Base-by-base conservation (phyloP, 495 filamentous ascomycete genomes). In the Chaetomium cochliodes region DNA sequence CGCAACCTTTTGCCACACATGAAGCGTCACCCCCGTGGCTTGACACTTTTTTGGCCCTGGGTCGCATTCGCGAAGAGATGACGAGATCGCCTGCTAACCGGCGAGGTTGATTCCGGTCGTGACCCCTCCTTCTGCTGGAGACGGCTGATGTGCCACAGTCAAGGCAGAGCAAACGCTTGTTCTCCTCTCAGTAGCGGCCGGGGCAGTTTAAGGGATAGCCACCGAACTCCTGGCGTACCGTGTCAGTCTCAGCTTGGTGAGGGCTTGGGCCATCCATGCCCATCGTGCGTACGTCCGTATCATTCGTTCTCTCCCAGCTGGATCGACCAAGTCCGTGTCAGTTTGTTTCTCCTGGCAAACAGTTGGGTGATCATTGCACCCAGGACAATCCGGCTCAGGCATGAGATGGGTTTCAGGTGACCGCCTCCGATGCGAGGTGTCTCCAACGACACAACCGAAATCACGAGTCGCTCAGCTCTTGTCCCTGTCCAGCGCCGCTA, bases 331-430 rank as follows among this genome's bases (percentile, higher is more conserved):
- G 23, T 33, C 18, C 16, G 33, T 37, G 53, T 41, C 53, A 56
- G 53, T 56, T 39, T 37, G 33, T 26, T 37, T 37, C n/a, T 23
- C 11, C 2, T 15, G 18, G n/a, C 16, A 39, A 33, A 20, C 28
- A 37, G 18, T 5, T 22, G n/a, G 53, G 6, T 15, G 53, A 56
- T 37, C 30, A 22, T 16, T 26, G 49, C 25, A n/a, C n/a, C 18
- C 1, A 54, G 26, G n/a, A 18, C 53, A 56, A 22, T 11, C 33
- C 28, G 28, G 53, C n/a, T 20, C 53, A 37, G 28, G 22, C 53
- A 56, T 56, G 30, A 12, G 25, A 41, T 56, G 53, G 53, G 49
- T 56, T 56, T 56, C 53, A 56, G 53, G 33, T 39, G 53, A 22
- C 53, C n/a, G 53, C 30, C 51, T 1, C 33, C 26, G 28, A 30